Evolutionary conservation across 2,329 filamentous ascomycete genomes (phyloP).

Genomic region (Colletotrichum salicis): DNA sequence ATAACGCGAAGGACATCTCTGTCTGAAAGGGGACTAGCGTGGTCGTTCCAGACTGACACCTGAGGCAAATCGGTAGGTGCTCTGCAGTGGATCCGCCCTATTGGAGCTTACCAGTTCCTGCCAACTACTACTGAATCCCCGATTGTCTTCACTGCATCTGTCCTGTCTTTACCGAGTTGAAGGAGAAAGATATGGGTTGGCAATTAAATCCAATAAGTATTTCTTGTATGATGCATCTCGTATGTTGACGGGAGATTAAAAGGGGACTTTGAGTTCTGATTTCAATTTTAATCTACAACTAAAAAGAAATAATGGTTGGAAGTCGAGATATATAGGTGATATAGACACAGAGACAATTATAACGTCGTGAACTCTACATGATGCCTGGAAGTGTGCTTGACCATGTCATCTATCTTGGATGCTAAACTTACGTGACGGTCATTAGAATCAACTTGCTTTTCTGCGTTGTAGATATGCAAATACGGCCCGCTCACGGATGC

Average conservation of each 20-base stretch:
- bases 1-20: conserved; percentile 6
- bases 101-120: not conserved
- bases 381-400: not conserved
- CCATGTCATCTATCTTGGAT: not conserved
- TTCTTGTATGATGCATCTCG: not conserved
- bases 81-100: not conserved
- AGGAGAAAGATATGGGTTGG: not conserved
- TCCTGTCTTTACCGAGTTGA: not conserved
- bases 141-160: not conserved
- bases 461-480: not conserved
- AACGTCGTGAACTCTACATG: not conserved
- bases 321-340: not conserved
- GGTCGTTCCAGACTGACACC: not conserved
- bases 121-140: not conserved
- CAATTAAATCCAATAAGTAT: not conserved
- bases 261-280: not conserved
- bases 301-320: not conserved
- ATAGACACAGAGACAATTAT: not conserved
- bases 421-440: not conserved
- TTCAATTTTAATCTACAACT: not conserved
- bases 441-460: not conserved
- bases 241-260: not conserved
- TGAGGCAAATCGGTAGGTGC: conserved; percentile 1
- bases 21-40: conserved; percentile 1
- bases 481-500: not conserved